Evolutionary conservation across 1,139 yeast species (phyloP), one percentile per base, ranked within the genome.

Genomic region (Geotrichum australiense): DNA sequence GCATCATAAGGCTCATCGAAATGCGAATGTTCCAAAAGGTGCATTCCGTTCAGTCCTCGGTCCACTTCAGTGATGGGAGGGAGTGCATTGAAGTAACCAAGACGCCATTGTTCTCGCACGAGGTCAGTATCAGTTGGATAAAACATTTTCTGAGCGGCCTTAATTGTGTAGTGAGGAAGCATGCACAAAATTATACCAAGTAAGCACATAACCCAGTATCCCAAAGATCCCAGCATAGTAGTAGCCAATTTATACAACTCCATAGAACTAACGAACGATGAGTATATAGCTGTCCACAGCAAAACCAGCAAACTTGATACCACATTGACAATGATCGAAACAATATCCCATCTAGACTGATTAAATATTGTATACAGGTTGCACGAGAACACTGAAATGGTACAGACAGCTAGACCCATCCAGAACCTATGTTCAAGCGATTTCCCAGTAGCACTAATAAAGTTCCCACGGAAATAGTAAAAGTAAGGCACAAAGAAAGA

Each of bases 261-360:
- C 7, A 67, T 71, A 38, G 93, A 73, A 37, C 70, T 64, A 6
- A 70, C 49, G 8, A 75, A 64, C 20, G 80, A 69, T 2, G 95
- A 76, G 89, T 96, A 91, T 42, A 89, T 70, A 42, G 96, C 96
- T 0, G 96, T 84, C 97, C 97, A 89, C 37, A 75, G 78, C 58
- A 78, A 84, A 36, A 87, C 70, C 33, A 87, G 57, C 42, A 84
- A 57, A 44, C 78, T 74, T 7, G 96, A 84, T 35, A 91, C 58
- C 4, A 68, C 64, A 43, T 78, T 75, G 53, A 85, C 73, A 37
- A 83, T 58, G n/a, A 71, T 51, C 5, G 89, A 78, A 41, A 86
- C 66, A 93, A 94, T 85, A 65, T 91, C 98, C 98, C 98, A 91
- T 54, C 94, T 73, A 58, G 77, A 78, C 62, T 86, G 94, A 59